Base-by-base conservation (phyloP, 352 stramenopile genomes). In the Phytophthora boehmeriae region DNA sequence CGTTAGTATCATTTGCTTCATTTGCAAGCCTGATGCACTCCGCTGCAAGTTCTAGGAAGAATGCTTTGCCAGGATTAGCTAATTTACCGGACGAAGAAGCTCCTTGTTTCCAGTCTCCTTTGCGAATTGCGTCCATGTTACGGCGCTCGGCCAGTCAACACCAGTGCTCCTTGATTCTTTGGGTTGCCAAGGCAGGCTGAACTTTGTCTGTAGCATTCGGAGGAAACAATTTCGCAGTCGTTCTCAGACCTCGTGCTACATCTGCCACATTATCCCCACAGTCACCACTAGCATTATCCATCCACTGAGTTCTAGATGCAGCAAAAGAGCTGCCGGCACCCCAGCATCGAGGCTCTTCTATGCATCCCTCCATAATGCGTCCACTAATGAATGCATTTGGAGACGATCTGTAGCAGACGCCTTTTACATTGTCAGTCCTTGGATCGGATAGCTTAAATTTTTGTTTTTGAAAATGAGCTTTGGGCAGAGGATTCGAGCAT, bases 401-500 rank as follows among this genome's bases (percentile, higher is more conserved):
- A 1, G 27, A 47, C 2, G 36, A 32, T 8, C 46, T 14, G 13
- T 63, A 57, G n/a, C 11, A 14, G 16, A 54, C 56, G 13, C 41
- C 56, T 1, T 32, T 8, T 4, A 48, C 30, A 8, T 8, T 20
- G 13, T 54, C 41, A 58, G 23, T 1, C 32, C 39, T 58, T 65
- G 47, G 13, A 58, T 58, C 4, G 16, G 30, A 39, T 54, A 58
- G n/a, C 36, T 65, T 0, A 30, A 48, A 2, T 54, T 59, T 13
- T 22, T 36, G 22, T 59, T 54, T n/a, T 49, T 53, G 30, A 59
- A 54, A 10, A 58, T 65, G 14, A 59, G 17, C 28, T 49, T 54
- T 9, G 47, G 48, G 5, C 41, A 59, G 1, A 59, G 2, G 1
- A 59, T 4, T 22, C 10, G 27, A 13, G 48, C 28, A n/a, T 58